Percentiles rank a stretch among this genome's conserved stretches.
These are phyloP conservation scores for Yamadazyma buinensis DNA, from an alignment of 1,139 yeast species.

Conservation along the genomic window DNA sequence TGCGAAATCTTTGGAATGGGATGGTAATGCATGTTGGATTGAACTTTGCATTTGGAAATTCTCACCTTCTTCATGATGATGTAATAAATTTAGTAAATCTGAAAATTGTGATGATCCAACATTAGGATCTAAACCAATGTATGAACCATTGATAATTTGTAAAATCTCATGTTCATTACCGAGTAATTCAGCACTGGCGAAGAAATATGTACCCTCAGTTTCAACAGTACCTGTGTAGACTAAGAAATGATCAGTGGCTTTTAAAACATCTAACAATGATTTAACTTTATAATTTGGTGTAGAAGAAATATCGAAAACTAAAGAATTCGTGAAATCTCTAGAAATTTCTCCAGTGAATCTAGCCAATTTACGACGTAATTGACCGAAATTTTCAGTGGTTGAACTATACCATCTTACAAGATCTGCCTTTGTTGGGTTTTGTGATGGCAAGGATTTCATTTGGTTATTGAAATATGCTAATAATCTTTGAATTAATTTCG, in stretches of 20 bases:
- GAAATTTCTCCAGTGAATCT: constrained; percentile 71
- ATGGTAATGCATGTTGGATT: constrained; percentile 16
- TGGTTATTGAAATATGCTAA: constrained; percentile 72
- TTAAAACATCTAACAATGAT: constrained; percentile 53
- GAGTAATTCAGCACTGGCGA: constrained; percentile 60
- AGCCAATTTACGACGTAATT: constrained; percentile 76
- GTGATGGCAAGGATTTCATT: constrained; percentile 56
- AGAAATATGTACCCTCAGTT: constrained; percentile 68
- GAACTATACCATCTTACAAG: constrained; percentile 78
- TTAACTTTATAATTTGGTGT: constrained; percentile 50
- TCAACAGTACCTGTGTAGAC: constrained; percentile 75
- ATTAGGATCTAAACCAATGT: constrained; percentile 37
- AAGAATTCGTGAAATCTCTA: constrained; percentile 71
- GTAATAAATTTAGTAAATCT: constrained; percentile 24
- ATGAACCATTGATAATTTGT: constrained; percentile 41
- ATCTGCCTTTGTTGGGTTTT: constrained; percentile 50
- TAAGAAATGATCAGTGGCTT: constrained; percentile 69
- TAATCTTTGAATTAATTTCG: constrained; percentile 65
- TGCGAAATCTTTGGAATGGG: constrained; percentile 39
- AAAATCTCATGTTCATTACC: constrained; percentile 42
- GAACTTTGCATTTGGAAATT: constrained; percentile 13
- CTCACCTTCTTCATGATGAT: constrained; percentile 16
- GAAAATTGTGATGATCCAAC: constrained; percentile 25
- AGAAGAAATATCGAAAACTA: constrained; percentile 55
- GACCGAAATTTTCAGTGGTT: constrained; percentile 80